Base-by-base conservation (phyloP, 2,329 filamentous ascomycete genomes). In the Stagonosporopsis rhizophila region DNA sequence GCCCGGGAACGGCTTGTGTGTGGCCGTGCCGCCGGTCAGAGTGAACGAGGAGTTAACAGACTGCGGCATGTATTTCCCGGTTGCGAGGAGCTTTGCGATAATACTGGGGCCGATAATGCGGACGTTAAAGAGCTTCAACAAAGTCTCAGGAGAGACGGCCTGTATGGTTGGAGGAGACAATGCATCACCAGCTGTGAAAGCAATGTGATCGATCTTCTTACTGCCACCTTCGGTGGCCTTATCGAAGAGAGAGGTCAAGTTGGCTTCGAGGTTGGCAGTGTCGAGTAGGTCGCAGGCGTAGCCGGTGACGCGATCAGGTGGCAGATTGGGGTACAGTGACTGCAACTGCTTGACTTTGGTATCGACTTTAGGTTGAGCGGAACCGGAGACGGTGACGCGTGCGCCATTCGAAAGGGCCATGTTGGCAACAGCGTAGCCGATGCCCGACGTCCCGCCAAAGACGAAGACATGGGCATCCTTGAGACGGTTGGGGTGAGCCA, bases 381-480 rank as follows among this genome's bases (percentile, higher is more conserved):
- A 89, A 14, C 84, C 85, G 11, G 85, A 84, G 64, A 90, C 82
- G 41, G 79, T 82, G 12, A 90, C 83, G 15, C 66, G 71, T 28
- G 83, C 83, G 30, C 84, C 84, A 47, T 82, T 76, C 37, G 83
- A 83, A 34, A 89, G 71, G 3, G 79, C 75, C 19, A 82, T 82
- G 76, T 85, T 81, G 41, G 87, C 87, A 6, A 87, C 82, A 50
- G 78, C 81, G 60, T 81, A 85, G 28, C 87, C 88, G 35, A 90
- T 88, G 42, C 87, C 87, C 37, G 84, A 82, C 0, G 85, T 85
- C 34, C 86, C 88, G 35, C 87, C 88, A 50, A 90, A 80, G 68
- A 90, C 74, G 34, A 90, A 81, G 65, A 88, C 75, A 59, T 77
- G 79, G 27, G 75, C 66, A 60, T 75, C 75, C 41, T 74, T 65